These are phyloP conservation scores for Syzygium syzygioides DNA, from an alignment of 441 rosid species.

Conservation along the genomic window DNA sequence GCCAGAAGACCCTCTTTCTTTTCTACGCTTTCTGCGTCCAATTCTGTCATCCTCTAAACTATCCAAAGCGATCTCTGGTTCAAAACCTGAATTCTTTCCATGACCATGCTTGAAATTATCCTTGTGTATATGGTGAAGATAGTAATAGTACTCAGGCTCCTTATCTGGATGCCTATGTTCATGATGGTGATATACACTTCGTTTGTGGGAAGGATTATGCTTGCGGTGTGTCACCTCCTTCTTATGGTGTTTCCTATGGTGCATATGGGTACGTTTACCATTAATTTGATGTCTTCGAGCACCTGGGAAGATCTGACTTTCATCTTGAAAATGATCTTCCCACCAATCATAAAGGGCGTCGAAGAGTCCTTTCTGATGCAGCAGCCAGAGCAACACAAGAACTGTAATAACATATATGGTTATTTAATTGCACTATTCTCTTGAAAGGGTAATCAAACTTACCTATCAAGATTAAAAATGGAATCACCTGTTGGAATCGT, in stretches of 20 bases:
- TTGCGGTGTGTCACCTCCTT: constrained; percentile 32
- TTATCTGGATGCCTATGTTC: constrained; percentile 35
- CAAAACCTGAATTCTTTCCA: constrained; percentile 26
- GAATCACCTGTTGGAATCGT: constrained; percentile 64
- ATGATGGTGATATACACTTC: constrained; percentile 23
- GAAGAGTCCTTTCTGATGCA: constrained; percentile 84
- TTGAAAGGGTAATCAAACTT: neutral
- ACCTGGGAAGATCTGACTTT: constrained; percentile 14
- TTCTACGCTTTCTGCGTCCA: constrained; percentile 24
- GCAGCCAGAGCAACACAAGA: constrained; percentile 72
- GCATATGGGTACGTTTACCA: constrained; percentile 8
- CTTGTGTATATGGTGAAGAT: constrained; percentile 65
- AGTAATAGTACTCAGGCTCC: constrained; percentile 40
- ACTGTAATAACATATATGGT: constrained; percentile 30
- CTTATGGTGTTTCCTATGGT: constrained; percentile 24
- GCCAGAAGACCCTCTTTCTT: constrained; percentile 20
- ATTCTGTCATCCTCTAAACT: constrained; percentile 19
- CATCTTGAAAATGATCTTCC: constrained; percentile 51
- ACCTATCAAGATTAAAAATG: neutral
- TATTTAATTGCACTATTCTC: neutral
- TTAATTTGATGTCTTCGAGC: constrained; percentile 9
- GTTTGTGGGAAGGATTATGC: constrained; percentile 32
- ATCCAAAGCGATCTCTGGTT: constrained; percentile 23
- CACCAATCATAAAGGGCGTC: constrained; percentile 86
- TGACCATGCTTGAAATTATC: constrained; percentile 52